These are phyloP conservation scores for Boletus tylopilopsis DNA, from an alignment of 768 basidiomycete species.

Conservation along the genomic window DNA sequence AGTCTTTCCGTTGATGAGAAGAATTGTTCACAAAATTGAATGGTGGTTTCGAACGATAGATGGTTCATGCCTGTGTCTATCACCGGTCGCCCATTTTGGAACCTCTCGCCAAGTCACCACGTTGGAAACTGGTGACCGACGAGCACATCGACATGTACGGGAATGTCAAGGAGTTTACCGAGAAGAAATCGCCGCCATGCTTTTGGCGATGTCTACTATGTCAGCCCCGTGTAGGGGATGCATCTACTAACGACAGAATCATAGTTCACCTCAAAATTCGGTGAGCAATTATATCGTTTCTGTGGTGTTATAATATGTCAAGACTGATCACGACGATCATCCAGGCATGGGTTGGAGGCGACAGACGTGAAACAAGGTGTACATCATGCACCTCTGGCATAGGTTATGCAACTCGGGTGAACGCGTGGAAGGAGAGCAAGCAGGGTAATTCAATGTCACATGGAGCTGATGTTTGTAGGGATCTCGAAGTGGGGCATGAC, in stretches of 20 bases:
- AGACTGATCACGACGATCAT: background rate
- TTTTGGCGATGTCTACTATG: slow-evolving; percentile 1
- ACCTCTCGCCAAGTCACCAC: background rate
- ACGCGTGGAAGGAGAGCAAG: background rate
- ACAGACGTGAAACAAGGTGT: background rate
- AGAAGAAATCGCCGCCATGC: background rate
- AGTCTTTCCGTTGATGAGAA: background rate
- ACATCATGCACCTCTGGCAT: background rate
- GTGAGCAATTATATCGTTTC: background rate
- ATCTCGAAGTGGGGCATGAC: too few species aligned
- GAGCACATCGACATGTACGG: background rate
- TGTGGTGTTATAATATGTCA: background rate
- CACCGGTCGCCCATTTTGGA: background rate
- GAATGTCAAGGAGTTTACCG: background rate
- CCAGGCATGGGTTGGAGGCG: background rate
- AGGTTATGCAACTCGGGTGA: background rate
- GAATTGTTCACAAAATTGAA: background rate
- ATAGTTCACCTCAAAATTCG: background rate
- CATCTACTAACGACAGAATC: too few species aligned
- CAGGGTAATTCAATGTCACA: background rate
- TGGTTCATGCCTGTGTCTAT: background rate
- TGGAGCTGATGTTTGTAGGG: too few species aligned
- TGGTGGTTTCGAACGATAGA: background rate
- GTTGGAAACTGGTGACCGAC: slow-evolving; percentile 3
- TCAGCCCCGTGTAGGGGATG: background rate